phyloP scores from a whole-genome alignment of 768 basidiomycete genomes.

The Nidularia sp. region DNA sequence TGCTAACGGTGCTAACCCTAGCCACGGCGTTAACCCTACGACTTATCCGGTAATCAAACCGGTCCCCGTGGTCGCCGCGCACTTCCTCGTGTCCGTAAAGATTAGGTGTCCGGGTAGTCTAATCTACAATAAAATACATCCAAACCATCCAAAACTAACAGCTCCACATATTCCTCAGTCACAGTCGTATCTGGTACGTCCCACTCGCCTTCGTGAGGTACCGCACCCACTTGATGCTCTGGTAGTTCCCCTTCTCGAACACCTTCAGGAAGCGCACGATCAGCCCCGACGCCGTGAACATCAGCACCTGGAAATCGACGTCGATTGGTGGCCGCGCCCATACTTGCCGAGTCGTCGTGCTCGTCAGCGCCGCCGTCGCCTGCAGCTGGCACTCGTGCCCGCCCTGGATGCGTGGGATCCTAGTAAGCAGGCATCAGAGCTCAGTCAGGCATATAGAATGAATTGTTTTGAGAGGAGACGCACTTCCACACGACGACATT shows the following conservation, averaged over 20 bases:
- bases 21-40: no score
- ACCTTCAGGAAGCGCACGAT: constrained; percentile 97
- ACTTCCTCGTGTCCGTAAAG: no score
- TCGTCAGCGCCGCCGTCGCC: constrained; percentile 78
- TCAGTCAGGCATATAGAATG: neutral
- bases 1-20: no score
- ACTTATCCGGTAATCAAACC: no score
- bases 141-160: no score
- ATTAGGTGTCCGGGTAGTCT: no score
- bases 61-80: no score
- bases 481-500: constrained; percentile 99
- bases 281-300: constrained; percentile 96
- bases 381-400: constrained; percentile 85
- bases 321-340: constrained; percentile 99
- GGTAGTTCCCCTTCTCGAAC: constrained; percentile 93
- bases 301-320: constrained; percentile 97
- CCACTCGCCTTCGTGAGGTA: constrained; percentile 94
- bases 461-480: constrained; percentile 24
- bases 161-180: no score
- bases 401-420: constrained; percentile 90
- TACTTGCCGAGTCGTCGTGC: constrained; percentile 88
- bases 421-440: constrained; percentile 20
- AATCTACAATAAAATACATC: no score
- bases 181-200: constrained; percentile 87
- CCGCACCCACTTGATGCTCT: constrained; percentile 94